Evolutionary conservation across 1,139 yeast species (phyloP), one percentile per base, ranked within the genome.

Genomic region (Lodderomyces parapsilosis): DNA sequence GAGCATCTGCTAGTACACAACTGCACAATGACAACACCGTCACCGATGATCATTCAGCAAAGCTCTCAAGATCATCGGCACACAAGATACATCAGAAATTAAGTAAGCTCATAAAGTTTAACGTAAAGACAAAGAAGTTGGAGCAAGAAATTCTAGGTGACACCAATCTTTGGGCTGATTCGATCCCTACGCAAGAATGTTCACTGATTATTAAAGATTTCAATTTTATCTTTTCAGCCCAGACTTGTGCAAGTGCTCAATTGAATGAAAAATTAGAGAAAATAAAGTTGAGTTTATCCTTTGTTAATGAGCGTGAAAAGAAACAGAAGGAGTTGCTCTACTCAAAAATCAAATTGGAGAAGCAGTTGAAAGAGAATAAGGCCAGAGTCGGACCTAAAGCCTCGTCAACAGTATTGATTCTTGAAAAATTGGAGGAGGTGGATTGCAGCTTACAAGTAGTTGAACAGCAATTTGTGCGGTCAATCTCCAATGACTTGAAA

Each of bases 281-380:
- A 41, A 57, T 78, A 34, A 68, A 66, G 42, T 53, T 66, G 15
- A 74, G 73, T 44, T 58, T 81, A 39, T 57, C 60, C 4, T 71
- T 69, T 43, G 78, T 80, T 2, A 62, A 71, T 38, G 76, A 76
- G 47, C 64, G 85, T 46, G 86, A 81, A 56, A 65, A 60, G 49
- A 73, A 78, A 51, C 65, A 68, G 30, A 65, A 58, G 20, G 73
- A 68, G 20, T 59, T 74, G 40, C 58, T 64, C 38, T 46, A 49
- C 31, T 58, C 58, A 38, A 64, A 73, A 48, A 54, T 59, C 24
- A 66, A 66, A 53, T 62, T 71, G 23, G 57, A 66, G 41, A 58
- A 62, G 32, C 64, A 60, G 39, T 50, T 72, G 35, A 66, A 71
- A 43, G 71, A 67, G 4, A 64, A 63, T 30, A 78, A 75, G 44